These are phyloP conservation scores for Ilyonectria destructans DNA, from an alignment of 2,329 filamentous ascomycete genomes.

Conservation along the genomic window DNA sequence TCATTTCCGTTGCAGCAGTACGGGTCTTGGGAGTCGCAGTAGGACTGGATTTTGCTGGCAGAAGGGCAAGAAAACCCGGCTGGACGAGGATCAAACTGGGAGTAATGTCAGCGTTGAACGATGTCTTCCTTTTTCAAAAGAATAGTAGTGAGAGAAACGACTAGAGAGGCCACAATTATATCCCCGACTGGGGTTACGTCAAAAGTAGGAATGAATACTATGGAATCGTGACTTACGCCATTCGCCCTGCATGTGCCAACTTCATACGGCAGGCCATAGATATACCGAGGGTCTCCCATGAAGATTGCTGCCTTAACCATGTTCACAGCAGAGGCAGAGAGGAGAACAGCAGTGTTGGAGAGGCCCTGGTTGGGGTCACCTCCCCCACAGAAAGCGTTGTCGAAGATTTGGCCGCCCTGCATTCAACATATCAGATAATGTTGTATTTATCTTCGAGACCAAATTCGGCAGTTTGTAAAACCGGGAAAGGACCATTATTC, in stretches of 20 bases:
- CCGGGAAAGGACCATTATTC: no score
- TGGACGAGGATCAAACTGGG: slow-evolving; percentile 15
- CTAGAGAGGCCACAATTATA: no score
- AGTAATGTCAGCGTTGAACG: not conserved
- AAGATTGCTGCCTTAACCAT: slow-evolving; percentile 17
- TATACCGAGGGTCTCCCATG: slow-evolving; percentile 20
- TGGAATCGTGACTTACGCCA: slow-evolving; percentile 3
- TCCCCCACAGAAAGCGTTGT: slow-evolving; percentile 14
- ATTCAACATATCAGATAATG: not conserved
- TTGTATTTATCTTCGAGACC: no score
- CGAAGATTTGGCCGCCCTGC: slow-evolving; percentile 18
- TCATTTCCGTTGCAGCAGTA: slow-evolving; percentile 17
- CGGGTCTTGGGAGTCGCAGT: slow-evolving; percentile 10
- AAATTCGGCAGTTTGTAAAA: no score
- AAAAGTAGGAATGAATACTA: not conserved
- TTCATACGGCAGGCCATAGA: slow-evolving; percentile 8
- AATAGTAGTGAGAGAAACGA: no score
- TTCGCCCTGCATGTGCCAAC: slow-evolving; percentile 1
- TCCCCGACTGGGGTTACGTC: no score
- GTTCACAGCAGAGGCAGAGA: slow-evolving; percentile 3
- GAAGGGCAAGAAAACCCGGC: slow-evolving; percentile 17
- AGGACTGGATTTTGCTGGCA: slow-evolving; percentile 15
- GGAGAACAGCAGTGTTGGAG: slow-evolving; percentile 1
- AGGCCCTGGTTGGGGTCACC: slow-evolving; percentile 11
- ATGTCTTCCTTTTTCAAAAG: no score